Conservation (phyloP, 257 asterid species). For the Primulina tabacum region DNA sequence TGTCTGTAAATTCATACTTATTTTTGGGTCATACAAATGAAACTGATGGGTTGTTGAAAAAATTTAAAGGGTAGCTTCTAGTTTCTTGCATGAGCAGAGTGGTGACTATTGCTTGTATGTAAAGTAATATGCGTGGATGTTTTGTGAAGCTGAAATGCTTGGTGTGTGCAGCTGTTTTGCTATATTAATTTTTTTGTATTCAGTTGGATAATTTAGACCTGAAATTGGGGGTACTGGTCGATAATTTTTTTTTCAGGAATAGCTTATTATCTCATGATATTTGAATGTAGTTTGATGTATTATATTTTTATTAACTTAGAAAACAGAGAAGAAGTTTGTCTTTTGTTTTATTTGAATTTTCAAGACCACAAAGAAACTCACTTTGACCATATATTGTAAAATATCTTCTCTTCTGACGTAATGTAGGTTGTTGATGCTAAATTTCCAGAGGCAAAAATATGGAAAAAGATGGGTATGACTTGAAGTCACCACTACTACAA, state of each 20-base stretch:
- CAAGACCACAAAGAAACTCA: constrained; percentile 9
- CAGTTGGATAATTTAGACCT: constrained; percentile 9
- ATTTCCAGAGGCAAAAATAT: constrained; percentile 28
- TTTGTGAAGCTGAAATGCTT: not conserved
- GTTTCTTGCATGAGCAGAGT: not conserved
- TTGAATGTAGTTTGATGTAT: too few species aligned
- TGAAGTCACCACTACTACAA: constrained; percentile 68
- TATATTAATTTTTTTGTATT: constrained; percentile 1
- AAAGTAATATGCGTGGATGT: not conserved
- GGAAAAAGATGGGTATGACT: constrained; percentile 64
- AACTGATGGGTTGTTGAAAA: too few species aligned
- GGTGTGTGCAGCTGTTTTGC: constrained; percentile 11
- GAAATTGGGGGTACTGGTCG: not conserved
- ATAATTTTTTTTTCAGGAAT: constrained; percentile 1
- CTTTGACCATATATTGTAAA: not conserved
- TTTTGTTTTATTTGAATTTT: constrained; percentile 15
- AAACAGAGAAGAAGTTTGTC: not conserved
- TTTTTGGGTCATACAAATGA: not conserved
- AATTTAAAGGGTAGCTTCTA: not conserved
- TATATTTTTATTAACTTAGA: too few species aligned
- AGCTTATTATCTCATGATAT: not conserved
- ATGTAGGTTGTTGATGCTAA: constrained; percentile 24
- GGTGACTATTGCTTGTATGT: not conserved
- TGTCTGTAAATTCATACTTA: not conserved
- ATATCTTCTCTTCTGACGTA: not conserved